Evolutionary conservation across 1,284 basidiomycete species (phyloP), one percentile per base, ranked within the genome.

Genomic region (Phenoliferia sp.): DNA sequence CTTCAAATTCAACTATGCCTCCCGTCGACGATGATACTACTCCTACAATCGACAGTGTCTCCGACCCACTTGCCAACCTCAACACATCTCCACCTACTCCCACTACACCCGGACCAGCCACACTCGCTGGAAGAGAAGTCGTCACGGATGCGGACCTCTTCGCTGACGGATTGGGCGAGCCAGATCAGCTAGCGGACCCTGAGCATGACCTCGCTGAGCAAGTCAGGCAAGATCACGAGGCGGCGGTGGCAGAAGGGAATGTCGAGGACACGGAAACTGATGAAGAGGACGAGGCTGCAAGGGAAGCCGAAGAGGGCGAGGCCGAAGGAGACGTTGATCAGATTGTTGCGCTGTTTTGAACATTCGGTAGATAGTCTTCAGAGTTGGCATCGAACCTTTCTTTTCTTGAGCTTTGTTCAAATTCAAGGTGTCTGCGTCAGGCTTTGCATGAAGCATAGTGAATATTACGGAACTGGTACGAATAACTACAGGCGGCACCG

Each of bases 61-160:
- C n/a, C n/a, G n/a, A n/a, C n/a, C 39, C 39, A 16, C 1, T 31
- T 31, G 6, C 28, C 28, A 19, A 17, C 22, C 33, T 31, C 29
- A 56, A n/a, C 54, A 6, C 52, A 9, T n/a, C n/a, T n/a, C n/a
- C n/a, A n/a, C 19, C 54, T 29, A 28, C 52, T 44, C 5, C 28
- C 52, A 19, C n/a, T 3, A 55, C 52, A 56, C 54, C 57, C 4
- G 33, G 22, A 36, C 57, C 57, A 3, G 5, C 34, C 33, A 3
- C 57, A 9, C 35, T 29, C 15, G 39, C 59, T 35, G 68, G 50
- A n/a, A 32, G 39, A 44, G 29, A 36, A 19, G 48, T 52, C 56
- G 54, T 69, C 16, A 44, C 63, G 16, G 70, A 72, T 10, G 61
- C 48, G 17, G 65, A 67, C 32, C 59, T 72, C 28, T 71, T 71